These are phyloP conservation scores for Hamamelis virginiana DNA, from an alignment of 164 flowering plant species.

Conservation along the genomic window DNA sequence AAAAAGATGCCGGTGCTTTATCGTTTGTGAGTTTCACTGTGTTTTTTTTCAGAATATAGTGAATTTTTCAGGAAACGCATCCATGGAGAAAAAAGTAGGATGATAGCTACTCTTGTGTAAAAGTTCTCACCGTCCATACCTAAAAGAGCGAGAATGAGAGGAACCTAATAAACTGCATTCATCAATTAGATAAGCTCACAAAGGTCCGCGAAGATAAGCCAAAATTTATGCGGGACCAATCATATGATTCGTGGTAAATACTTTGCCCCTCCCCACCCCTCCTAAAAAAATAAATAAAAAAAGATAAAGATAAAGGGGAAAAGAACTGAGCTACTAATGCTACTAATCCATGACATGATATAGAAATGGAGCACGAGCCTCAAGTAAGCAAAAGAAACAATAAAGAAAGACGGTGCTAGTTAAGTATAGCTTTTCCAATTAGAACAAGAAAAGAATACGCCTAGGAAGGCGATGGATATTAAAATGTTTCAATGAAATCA, in stretches of 20 bases:
- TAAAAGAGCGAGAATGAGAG: constrained; percentile 1
- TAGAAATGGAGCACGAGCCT: neutral
- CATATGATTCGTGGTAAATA: neutral
- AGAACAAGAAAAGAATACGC: neutral
- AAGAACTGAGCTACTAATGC: neutral
- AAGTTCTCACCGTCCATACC: constrained; percentile 10
- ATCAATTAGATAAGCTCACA: neutral
- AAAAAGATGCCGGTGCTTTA: neutral
- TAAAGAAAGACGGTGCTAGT: neutral
- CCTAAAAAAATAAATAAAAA: too few relatives aligned
- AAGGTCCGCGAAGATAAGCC: neutral
- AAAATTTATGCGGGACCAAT: neutral
- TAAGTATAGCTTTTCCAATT: too few relatives aligned
- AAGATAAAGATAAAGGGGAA: too few relatives aligned
- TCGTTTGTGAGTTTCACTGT: constrained; percentile 4
- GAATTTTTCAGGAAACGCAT: constrained; percentile 11
- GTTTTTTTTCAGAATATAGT: constrained; percentile 2
- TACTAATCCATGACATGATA: neutral
- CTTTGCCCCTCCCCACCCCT: neutral
- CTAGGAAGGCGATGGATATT: neutral
- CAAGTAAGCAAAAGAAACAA: neutral
- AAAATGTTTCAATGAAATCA: too few relatives aligned
- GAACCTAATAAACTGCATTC: neutral
- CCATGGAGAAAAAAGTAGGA: constrained; percentile 8
- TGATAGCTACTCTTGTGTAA: neutral